Evolutionary conservation across 768 basidiomycete genomes (phyloP).

Genomic region (Amanita rimosa): DNA sequence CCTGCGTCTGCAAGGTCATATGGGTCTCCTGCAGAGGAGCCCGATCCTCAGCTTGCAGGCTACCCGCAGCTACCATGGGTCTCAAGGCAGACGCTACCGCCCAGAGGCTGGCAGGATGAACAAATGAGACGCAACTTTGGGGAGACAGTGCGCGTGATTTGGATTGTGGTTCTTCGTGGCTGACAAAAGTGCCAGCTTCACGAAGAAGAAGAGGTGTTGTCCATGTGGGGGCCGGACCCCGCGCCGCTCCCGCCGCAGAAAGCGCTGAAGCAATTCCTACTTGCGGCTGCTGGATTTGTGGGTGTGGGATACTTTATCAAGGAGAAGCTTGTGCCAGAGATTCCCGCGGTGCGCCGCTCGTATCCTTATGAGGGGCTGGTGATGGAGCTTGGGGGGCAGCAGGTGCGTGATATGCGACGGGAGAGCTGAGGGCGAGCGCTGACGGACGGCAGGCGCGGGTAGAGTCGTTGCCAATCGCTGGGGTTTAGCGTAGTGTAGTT

Average conservation of each 20-base stretch:
- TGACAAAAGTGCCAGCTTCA: constrained; percentile 43
- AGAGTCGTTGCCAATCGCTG: no score
- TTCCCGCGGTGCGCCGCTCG: constrained; percentile 57
- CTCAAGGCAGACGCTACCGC: constrained; percentile 51
- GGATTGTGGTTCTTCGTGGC: neutral
- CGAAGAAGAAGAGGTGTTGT: constrained; percentile 69
- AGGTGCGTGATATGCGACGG: constrained; percentile 30
- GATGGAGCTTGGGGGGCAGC: constrained; percentile 69
- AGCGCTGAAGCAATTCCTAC: constrained; percentile 55
- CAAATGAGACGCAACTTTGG: constrained; percentile 75
- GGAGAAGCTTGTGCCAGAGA: constrained; percentile 36
- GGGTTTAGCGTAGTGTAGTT: constrained; percentile 7
- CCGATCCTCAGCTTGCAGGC: constrained; percentile 58
- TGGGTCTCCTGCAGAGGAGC: constrained; percentile 25
- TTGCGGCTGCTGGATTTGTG: constrained; percentile 53
- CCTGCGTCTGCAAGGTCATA: constrained; percentile 16
- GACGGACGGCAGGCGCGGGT: constrained; percentile 15
- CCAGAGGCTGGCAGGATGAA: constrained; percentile 66
- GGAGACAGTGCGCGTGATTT: constrained; percentile 45
- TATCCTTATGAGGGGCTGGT: constrained; percentile 72
- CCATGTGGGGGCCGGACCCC: constrained; percentile 83
- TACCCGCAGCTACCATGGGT: constrained; percentile 65
- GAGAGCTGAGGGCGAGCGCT: neutral
- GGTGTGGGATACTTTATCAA: constrained; percentile 51
- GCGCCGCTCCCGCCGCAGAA: constrained; percentile 46